Percentiles rank a stretch among this genome's conserved stretches.
Evolutionary conservation across 345 rosid genomes (phyloP).

Genomic region (Chamaenerion angustifolium): DNA sequence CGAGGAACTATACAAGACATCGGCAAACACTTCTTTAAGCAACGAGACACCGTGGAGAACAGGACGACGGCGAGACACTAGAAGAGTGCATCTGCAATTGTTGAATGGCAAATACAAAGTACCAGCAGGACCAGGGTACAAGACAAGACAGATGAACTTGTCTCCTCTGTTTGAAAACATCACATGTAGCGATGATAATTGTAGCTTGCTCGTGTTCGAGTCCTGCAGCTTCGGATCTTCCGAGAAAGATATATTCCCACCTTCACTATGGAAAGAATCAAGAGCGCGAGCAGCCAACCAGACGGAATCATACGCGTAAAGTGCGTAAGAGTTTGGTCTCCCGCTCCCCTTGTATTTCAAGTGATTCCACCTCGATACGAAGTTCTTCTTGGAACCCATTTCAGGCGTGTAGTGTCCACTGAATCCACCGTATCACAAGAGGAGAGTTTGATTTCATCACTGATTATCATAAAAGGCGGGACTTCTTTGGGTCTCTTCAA

Average conservation of each 20-base stretch:
- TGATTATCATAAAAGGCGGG: no score
- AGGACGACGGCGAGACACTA: no score
- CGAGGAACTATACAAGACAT: no score
- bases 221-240: conserved; percentile 36
- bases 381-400: conserved; percentile 33
- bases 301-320: conserved; percentile 85
- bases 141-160: no score
- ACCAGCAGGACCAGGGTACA: no score
- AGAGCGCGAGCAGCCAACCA: conserved; percentile 87
- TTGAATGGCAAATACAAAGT: no score
- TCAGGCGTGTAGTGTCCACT: conserved; percentile 69
- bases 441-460: no score
- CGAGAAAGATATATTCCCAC: conserved; percentile 62
- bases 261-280: conserved; percentile 36
- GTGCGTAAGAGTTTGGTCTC: conserved; percentile 62
- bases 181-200: conserved; percentile 40
- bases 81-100: no score
- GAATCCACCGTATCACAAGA: conserved; percentile 38
- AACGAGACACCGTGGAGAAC: no score
- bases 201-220: conserved; percentile 30
- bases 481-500: no score
- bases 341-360: background rate
- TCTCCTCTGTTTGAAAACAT: no score
- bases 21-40: no score
- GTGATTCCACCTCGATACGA: conserved; percentile 31